Conservation (phyloP, 2,329 filamentous ascomycete species). For the Stemphylium lycopersici region DNA sequence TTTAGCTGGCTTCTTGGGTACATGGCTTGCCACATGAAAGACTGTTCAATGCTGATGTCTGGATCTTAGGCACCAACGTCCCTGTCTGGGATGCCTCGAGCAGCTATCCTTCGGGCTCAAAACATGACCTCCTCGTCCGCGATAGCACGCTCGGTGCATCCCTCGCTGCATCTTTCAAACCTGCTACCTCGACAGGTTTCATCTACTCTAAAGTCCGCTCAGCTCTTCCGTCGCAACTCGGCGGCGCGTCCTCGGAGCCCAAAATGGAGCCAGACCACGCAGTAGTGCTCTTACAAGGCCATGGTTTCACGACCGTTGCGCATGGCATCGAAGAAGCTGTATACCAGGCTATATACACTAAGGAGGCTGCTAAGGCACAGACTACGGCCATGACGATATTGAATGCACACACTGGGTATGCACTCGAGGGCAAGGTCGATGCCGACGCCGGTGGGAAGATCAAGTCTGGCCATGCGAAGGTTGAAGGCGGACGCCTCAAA, state of each 20-base stretch:
- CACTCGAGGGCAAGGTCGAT: constrained; percentile 50
- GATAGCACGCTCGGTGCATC: constrained; percentile 41
- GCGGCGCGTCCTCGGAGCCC: constrained; percentile 37
- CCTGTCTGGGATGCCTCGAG: constrained; percentile 46
- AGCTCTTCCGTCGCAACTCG: constrained; percentile 44
- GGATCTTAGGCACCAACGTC: constrained; percentile 34
- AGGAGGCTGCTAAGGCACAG: constrained; percentile 49
- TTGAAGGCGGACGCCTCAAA: constrained; percentile 51
- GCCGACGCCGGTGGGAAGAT: constrained; percentile 48
- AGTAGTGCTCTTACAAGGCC: constrained; percentile 51
- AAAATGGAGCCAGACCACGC: constrained; percentile 43
- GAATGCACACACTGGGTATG: constrained; percentile 44
- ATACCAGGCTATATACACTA: constrained; percentile 54
- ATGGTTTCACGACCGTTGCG: constrained; percentile 54
- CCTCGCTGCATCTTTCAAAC: constrained; percentile 46
- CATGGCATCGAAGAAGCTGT: constrained; percentile 54
- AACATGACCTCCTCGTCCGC: constrained; percentile 46
- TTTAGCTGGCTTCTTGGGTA: constrained; percentile 54
- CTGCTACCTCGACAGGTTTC: constrained; percentile 46
- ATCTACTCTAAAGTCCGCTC: constrained; percentile 47
- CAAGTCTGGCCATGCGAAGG: constrained; percentile 50
- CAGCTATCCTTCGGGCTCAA: constrained; percentile 36
- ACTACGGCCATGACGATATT: constrained; percentile 45
- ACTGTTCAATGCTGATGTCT: not conserved
- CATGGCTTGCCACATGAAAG: not conserved